Evolutionary conservation across 345 rosid genomes (phyloP).

Genomic region (Boechera stricta): DNA sequence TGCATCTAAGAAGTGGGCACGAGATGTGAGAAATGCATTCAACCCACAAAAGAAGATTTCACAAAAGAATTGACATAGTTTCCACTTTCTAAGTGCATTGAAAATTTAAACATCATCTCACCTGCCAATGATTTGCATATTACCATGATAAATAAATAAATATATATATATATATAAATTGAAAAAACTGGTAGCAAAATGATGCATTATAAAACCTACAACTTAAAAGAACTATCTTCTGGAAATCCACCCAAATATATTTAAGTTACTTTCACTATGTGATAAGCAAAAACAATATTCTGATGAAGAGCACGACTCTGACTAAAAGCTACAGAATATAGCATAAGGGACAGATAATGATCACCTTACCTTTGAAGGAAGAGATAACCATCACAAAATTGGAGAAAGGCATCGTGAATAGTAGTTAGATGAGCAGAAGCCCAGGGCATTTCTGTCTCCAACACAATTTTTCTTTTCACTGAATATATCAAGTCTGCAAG

Average conservation of each 20-base stretch:
- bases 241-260: constrained; percentile 17
- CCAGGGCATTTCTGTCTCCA: constrained; percentile 50
- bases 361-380: constrained; percentile 57
- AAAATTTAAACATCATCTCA: constrained; percentile 25
- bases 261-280: not conserved
- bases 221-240: constrained; percentile 15
- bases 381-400: constrained; percentile 57
- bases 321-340: constrained; percentile 27
- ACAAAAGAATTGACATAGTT: constrained; percentile 16
- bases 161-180: not conserved
- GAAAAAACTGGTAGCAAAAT: not conserved
- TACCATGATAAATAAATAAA: not conserved
- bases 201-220: constrained; percentile 12
- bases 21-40: constrained; percentile 33
- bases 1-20: constrained; percentile 46
- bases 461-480: constrained; percentile 59
- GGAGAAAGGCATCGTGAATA: constrained; percentile 64
- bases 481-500: constrained; percentile 71
- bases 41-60: constrained; percentile 24
- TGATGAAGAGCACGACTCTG: constrained; percentile 1
- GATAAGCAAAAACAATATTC: constrained; percentile 22
- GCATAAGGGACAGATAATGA: constrained; percentile 32
- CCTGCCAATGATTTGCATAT: constrained; percentile 26
- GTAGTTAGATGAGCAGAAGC: constrained; percentile 50
- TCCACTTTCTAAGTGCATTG: constrained; percentile 4